Evolutionary conservation across 169 alveolate species (phyloP).

Genomic region (Eimeria acervulina): DNA sequence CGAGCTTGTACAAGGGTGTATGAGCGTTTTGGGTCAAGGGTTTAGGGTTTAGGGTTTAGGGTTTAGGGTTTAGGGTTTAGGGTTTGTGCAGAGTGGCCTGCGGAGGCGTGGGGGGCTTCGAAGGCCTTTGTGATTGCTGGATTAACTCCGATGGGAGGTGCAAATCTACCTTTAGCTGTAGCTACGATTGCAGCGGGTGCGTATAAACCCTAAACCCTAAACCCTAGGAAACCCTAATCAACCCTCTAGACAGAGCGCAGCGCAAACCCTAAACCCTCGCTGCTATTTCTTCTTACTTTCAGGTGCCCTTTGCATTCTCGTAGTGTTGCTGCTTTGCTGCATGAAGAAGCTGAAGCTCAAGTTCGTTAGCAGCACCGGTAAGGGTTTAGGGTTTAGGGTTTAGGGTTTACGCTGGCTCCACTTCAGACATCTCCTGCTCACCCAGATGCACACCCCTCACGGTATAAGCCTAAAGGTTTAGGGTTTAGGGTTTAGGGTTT

Average conservation of each 20-base stretch:
- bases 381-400: slow-evolving; percentile 16
- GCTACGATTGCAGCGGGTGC: background rate
- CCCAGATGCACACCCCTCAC: no score
- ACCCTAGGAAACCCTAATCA: no score
- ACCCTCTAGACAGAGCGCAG: background rate
- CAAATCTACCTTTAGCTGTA: background rate
- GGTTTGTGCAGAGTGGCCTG: slow-evolving; percentile 48
- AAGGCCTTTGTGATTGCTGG: slow-evolving; percentile 2
- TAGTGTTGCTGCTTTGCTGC: background rate
- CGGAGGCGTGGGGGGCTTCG: slow-evolving; percentile 29
- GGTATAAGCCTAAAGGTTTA: background rate
- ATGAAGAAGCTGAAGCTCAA: background rate
- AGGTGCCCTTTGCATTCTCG: background rate
- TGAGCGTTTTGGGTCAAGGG: background rate
- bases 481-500: background rate
- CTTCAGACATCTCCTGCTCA: background rate
- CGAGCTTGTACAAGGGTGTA: no score
- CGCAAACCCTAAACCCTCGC: background rate
- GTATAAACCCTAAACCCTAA: background rate
- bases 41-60: background rate
- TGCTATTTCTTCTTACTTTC: background rate
- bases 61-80: slow-evolving; percentile 31
- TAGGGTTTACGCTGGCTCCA: background rate
- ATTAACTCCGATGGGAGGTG: slow-evolving; percentile 16
- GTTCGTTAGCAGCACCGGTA: background rate